A percentile compares a stretch with the other conserved stretches of the same genome.
phyloP scores from a whole-genome alignment of 768 basidiomycete species.

The Lentinula sp. region DNA sequence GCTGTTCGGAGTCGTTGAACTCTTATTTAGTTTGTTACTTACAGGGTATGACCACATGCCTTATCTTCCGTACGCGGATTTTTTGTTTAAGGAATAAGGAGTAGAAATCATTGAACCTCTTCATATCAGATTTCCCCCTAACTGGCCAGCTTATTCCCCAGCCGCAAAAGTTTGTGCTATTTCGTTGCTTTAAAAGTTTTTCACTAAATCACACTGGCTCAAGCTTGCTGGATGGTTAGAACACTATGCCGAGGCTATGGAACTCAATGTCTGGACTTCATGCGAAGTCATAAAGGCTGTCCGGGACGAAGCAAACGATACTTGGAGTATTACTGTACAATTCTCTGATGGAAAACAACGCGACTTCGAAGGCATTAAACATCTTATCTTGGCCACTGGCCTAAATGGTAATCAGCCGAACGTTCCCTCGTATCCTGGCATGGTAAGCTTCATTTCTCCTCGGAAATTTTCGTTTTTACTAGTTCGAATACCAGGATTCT shows the following conservation, averaged over 20 bases:
- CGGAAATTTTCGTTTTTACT: not conserved
- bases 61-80: slow-evolving; percentile 37
- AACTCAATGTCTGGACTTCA: slow-evolving; percentile 60
- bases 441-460: slow-evolving; percentile 18
- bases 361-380: slow-evolving; percentile 31
- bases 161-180: slow-evolving; percentile 34
- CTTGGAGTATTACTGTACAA: slow-evolving; percentile 40
- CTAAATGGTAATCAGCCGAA: slow-evolving; percentile 39
- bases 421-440: slow-evolving; percentile 38
- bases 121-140: slow-evolving; percentile 43
- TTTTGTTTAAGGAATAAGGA: not conserved
- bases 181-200: not conserved
- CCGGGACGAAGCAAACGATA: slow-evolving; percentile 29
- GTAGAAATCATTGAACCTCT: not conserved
- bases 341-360: slow-evolving; percentile 26
- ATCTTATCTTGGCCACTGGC: slow-evolving; percentile 55
- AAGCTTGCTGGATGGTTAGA: slow-evolving; percentile 68
- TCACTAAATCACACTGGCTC: not conserved
- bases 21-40: not conserved
- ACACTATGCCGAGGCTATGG: slow-evolving; percentile 50
- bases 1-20: slow-evolving; percentile 2
- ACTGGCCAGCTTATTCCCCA: slow-evolving; percentile 50
- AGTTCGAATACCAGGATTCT: slow-evolving; percentile 21
- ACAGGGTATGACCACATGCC: slow-evolving; percentile 51
- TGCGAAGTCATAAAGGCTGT: slow-evolving; percentile 31